Evolutionary conservation across 768 basidiomycete genomes (phyloP), one percentile per base, ranked within the genome.

Genomic region (Pulveroboletus sp.): DNA sequence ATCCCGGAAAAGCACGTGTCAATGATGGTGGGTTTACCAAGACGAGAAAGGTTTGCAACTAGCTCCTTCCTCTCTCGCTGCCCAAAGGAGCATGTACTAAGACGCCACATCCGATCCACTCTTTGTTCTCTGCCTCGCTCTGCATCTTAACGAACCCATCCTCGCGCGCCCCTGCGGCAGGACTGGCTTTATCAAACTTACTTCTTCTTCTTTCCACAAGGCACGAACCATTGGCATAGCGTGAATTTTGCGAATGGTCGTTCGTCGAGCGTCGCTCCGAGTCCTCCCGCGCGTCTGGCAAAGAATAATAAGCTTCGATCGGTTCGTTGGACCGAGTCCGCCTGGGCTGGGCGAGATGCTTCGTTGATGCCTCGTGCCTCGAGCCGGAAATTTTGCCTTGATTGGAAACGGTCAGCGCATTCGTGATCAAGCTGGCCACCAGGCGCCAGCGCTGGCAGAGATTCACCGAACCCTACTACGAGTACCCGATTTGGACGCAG

Each of bases 361-460:
- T 69, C 14, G 86, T 82, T 63, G 76, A 82, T 51, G 68, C 68
- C 9, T 77, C 80, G 34, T 84, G 82, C 76, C 74, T 53, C 85
- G 81, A 76, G n/a, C n/a, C 27, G 27, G 12, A 6, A 12, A 12
- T 6, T 12, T 12, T 29, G 27, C 6, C 27, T 6, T 12, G 27
- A 6, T 29, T 6, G 27, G 12, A 29, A 29, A 6, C 27, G 12
- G 12, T 29, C 27, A 29, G 12, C 27, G 6, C 6, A 29, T 12
- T 29, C 6, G 36, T 45, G 7, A 19, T 43, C 41, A 49, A 48
- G 50, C 29, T 42, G 35, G 41, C 32, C 36, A 34, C 49, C 31
- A 43, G 3, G 38, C 17, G 53, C 29, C n/a, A n/a, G n/a, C n/a
- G n/a, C n/a, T n/a, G n/a, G n/a, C n/a, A n/a, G n/a, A n/a, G n/a